Evolutionary conservation across 2,329 filamentous ascomycete species (phyloP).

Genomic region (Phialophora macrospora): DNA sequence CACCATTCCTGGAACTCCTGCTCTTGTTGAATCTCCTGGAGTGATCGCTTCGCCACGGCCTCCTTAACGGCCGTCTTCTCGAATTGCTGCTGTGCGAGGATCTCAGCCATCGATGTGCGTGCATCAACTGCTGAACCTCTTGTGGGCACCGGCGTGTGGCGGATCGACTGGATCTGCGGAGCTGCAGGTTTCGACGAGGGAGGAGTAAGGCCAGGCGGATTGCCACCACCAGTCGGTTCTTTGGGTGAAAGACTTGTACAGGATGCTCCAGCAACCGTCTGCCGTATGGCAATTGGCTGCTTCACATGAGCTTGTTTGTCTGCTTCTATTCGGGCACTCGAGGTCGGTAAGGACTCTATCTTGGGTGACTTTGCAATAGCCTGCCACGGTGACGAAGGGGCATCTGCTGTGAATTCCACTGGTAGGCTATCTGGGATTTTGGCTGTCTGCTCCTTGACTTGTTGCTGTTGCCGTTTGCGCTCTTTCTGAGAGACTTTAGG

Average conservation of each 20-base stretch:
- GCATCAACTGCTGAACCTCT: constrained; percentile 40
- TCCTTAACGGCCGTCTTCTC: constrained; percentile 84
- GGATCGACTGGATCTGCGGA: constrained; percentile 51
- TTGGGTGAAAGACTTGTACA: constrained; percentile 21
- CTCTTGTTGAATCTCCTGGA: constrained; percentile 95
- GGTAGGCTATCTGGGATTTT: constrained; percentile 43
- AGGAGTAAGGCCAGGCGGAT: constrained; percentile 38
- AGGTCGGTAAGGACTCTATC: constrained; percentile 27
- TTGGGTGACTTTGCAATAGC: constrained; percentile 47
- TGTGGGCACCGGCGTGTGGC: constrained; percentile 47
- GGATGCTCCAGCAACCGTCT: constrained; percentile 59
- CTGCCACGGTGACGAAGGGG: constrained; percentile 67
- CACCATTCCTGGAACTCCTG: constrained; percentile 98
- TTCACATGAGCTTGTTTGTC: constrained; percentile 16
- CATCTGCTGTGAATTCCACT: constrained; percentile 10
- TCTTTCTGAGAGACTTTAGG: constrained; percentile 87
- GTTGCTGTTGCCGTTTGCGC: constrained; percentile 77
- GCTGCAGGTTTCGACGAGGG: constrained; percentile 41
- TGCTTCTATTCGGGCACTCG: constrained; percentile 17
- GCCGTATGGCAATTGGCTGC: constrained; percentile 64
- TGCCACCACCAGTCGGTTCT: constrained; percentile 22
- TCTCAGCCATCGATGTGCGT: constrained; percentile 75
- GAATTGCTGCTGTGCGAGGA: constrained; percentile 81
- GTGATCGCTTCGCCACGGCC: constrained; percentile 78
- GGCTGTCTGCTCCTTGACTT: constrained; percentile 53